These are phyloP conservation scores for Cyberlindnera sargentensis DNA, from an alignment of 805 yeast genomes.

Conservation along the genomic window DNA sequence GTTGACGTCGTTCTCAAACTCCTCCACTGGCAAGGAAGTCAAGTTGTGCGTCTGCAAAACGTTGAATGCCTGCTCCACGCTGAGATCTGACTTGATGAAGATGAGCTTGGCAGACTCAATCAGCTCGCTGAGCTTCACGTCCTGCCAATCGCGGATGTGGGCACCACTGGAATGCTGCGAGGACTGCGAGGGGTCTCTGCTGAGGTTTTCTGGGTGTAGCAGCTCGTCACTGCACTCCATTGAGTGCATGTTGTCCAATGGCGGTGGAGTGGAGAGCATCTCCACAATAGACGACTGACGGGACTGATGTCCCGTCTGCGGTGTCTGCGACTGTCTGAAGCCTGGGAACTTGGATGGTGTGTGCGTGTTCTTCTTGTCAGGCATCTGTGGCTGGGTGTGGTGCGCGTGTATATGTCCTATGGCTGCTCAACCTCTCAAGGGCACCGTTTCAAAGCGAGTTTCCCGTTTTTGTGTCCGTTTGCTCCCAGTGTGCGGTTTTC, in stretches of 20 bases:
- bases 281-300: constrained; percentile 69
- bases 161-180: constrained; percentile 46
- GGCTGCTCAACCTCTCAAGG: background rate
- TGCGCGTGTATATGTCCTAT: background rate
- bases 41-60: constrained; percentile 62
- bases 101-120: constrained; percentile 75
- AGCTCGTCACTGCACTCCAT: background rate
- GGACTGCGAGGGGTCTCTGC: constrained; percentile 23
- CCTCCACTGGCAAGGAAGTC: constrained; percentile 80
- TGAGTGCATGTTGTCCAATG: constrained; percentile 28
- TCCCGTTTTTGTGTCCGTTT: no score
- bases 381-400: no score
- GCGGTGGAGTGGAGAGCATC: constrained; percentile 70
- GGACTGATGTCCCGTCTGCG: constrained; percentile 4
- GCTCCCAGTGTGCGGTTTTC: no score
- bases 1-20: constrained; percentile 46
- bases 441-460: background rate
- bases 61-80: constrained; percentile 88
- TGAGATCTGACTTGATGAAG: constrained; percentile 52
- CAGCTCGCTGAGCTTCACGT: constrained; percentile 61
- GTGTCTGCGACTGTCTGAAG: background rate
- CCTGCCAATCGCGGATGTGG: constrained; percentile 63
- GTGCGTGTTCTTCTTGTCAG: constrained; percentile 3
- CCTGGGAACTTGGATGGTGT: constrained; percentile 27
- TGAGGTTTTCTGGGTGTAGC: constrained; percentile 3